Conservation (phyloP, 805 yeast species). For the Monosporozyma solicola region DNA sequence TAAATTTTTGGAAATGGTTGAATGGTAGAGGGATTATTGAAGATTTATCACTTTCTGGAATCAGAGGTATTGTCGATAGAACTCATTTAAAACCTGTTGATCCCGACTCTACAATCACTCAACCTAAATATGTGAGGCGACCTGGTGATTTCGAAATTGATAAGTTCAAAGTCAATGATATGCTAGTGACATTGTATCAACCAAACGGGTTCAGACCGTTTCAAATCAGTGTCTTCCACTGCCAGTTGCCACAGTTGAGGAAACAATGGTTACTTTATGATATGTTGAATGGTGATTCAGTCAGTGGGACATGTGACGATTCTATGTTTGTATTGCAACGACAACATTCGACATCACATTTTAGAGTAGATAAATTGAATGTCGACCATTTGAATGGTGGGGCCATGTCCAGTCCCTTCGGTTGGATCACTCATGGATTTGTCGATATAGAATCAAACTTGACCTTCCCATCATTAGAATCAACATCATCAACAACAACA, state of each 20-base stretch:
- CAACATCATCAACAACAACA: conserved; percentile 9
- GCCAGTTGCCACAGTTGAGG: conserved; percentile 69
- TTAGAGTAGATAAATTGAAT: conserved; percentile 75
- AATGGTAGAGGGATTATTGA: conserved; percentile 83
- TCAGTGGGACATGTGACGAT: conserved; percentile 89
- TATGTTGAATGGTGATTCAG: conserved; percentile 68
- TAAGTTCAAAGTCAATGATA: conserved; percentile 73
- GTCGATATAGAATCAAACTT: conserved; percentile 93
- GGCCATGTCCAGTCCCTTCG: conserved; percentile 77
- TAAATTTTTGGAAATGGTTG: conserved; percentile 80
- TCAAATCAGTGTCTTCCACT: conserved; percentile 77
- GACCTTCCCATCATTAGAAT: conserved; percentile 60
- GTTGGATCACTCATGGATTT: conserved; percentile 89
- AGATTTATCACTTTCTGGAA: conserved; percentile 69
- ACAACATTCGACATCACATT: conserved; percentile 36
- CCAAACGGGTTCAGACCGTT: conserved; percentile 78
- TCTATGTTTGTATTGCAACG: conserved; percentile 50
- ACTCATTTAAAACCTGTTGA: conserved; percentile 78
- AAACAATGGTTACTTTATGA: conserved; percentile 94
- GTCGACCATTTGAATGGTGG: conserved; percentile 89
- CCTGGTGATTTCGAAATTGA: conserved; percentile 94
- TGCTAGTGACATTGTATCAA: conserved; percentile 69
- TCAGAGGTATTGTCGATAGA: conserved; percentile 89
- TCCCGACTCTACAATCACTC: conserved; percentile 64
- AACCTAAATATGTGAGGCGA: conserved; percentile 55